Base-by-base conservation (phyloP, 2,329 filamentous ascomycete species). In the Penicillium sp. region DNA sequence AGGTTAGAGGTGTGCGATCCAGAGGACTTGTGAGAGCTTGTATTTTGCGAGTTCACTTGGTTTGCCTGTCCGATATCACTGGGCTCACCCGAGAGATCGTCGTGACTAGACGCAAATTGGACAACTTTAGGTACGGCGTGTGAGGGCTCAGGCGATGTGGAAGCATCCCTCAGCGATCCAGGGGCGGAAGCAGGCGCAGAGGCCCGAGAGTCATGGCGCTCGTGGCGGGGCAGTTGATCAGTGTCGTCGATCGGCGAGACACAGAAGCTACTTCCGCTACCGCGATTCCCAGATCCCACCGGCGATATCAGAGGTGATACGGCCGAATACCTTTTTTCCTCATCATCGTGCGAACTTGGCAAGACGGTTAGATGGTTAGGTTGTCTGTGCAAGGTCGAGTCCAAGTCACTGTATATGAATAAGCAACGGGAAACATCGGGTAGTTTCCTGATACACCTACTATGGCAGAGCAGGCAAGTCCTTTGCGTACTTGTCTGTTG, bases 51-150 rank as follows among this genome's bases (percentile, higher is more conserved):
- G 54, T 79, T 81, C 24, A 81, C 78, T 54, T 82, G 81, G 35
- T 79, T 79, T 24, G 80, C 73, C 51, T 78, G 81, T 13, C 84
- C 83, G 43, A 74, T 77, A 18, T 77, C 70, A 48, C 74, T 80
- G 35, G 83, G 81, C 63, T 88, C 85, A 8, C 84, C 85, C 3
- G 86, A 86, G 64, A 81, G 82, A 43, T 81, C 80, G 69, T 89
- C 84, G 14, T 47, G 39, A 42, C 56, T 59, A 11, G 57, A 55
- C 9, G 57, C 50, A 36, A 59, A 58, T 10, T 57, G 58, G 28
- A 46, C 56, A 27, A 44, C 44, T n/a, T 40, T 56, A 5, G 51
- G 50, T 6, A 35, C 36, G 18, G 48, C 39, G 11, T 46, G 49
- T 11, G 50, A 35, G 13, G 38, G n/a, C 10, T 52, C 35, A 22